phyloP scores from a whole-genome alignment of 257 asterid species.

The Coffea eugenioides region DNA sequence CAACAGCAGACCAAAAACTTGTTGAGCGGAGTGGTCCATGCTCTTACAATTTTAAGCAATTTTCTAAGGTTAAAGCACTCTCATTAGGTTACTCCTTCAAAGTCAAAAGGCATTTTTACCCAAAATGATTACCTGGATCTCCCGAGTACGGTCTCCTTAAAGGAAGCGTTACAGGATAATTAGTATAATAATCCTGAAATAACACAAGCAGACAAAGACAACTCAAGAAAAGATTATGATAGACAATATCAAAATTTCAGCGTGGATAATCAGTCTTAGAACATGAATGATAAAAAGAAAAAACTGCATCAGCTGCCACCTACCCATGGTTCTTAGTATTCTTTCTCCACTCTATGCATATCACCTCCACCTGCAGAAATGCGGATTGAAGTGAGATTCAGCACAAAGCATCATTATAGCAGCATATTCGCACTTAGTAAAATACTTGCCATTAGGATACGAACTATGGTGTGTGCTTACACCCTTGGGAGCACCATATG shows the following conservation, averaged over 20 bases:
- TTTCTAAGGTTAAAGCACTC: not conserved
- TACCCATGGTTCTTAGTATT: slow-evolving; percentile 90
- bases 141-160: slow-evolving; percentile 85
- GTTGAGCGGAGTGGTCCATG: not conserved
- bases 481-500: slow-evolving; percentile 35
- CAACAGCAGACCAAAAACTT: not conserved
- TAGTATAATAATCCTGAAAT: slow-evolving; percentile 63
- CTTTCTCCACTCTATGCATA: slow-evolving; percentile 41
- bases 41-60: not conserved
- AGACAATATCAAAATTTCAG: not conserved
- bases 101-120: not conserved
- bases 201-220: slow-evolving; percentile 6
- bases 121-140: slow-evolving; percentile 65
- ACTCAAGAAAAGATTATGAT: not conserved
- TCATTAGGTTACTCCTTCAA: not conserved
- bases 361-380: slow-evolving; percentile 39
- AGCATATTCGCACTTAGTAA: slow-evolving; percentile 16
- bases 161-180: slow-evolving; percentile 73
- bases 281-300: slow-evolving; percentile 6
- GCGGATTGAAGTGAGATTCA: slow-evolving; percentile 17
- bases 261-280: not conserved
- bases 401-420: not conserved
- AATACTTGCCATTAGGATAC: slow-evolving; percentile 47
- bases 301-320: slow-evolving; percentile 20
- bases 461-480: slow-evolving; percentile 23